These are phyloP conservation scores for Globisporangium recalcitrans DNA, from an alignment of 352 stramenopile species.

Conservation along the genomic window DNA sequence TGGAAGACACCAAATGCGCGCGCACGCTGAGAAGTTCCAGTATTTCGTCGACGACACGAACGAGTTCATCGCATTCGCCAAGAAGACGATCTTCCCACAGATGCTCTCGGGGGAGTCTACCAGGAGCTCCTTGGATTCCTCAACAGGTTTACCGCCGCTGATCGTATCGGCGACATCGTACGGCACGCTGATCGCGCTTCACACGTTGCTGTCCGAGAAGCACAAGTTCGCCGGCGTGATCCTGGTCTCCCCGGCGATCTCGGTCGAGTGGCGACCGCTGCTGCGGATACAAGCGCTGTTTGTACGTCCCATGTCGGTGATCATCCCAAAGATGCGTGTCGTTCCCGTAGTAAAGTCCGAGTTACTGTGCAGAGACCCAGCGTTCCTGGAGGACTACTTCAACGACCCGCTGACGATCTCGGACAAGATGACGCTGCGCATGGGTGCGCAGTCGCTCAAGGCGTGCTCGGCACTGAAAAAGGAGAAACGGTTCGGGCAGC, in stretches of 20 bases:
- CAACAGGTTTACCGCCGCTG: background rate
- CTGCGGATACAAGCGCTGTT: conserved; percentile 5
- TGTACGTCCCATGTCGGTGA: conserved; percentile 12
- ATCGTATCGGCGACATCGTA: conserved; percentile 4
- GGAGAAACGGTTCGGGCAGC: conserved; percentile 23
- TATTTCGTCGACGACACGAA: conserved; percentile 20
- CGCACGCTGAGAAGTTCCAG: conserved; percentile 12
- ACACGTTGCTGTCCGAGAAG: conserved; percentile 7
- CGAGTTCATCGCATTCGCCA: conserved; percentile 12
- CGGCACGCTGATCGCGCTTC: conserved; percentile 1
- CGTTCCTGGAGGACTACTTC: conserved; percentile 21
- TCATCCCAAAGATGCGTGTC: conserved; percentile 20
- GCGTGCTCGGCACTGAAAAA: conserved; percentile 31
- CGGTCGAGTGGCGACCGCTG: conserved; percentile 1
- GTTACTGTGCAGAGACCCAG: conserved; percentile 17
- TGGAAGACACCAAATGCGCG: conserved; percentile 2
- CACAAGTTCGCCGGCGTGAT: conserved; percentile 3
- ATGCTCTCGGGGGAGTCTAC: background rate
- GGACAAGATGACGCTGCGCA: conserved; percentile 32
- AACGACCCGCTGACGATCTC: conserved; percentile 10
- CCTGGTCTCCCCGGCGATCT: background rate
- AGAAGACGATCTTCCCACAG: conserved; percentile 5
- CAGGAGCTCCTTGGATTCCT: background rate
- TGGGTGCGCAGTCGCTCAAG: conserved; percentile 27
- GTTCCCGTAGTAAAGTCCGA: conserved; percentile 27